Evolutionary conservation across 768 basidiomycete genomes (phyloP).

Genomic region (Leccinum imitatum): DNA sequence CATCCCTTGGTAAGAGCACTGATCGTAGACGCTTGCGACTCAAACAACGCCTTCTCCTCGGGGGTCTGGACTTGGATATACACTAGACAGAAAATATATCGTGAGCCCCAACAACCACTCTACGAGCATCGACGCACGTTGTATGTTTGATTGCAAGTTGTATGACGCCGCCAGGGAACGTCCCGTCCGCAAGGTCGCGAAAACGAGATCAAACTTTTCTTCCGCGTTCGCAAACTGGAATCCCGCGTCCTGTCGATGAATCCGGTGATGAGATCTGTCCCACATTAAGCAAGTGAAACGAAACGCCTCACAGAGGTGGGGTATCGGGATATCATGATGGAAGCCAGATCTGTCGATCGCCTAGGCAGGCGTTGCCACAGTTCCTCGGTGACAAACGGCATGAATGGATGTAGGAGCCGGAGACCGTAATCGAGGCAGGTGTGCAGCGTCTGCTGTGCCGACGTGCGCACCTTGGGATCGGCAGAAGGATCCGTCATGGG

Average conservation of each 20-base stretch:
- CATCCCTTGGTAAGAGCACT: constrained; percentile 85
- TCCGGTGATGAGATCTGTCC: background rate
- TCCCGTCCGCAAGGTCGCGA: constrained; percentile 68
- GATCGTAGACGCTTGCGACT: constrained; percentile 73
- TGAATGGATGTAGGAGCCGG: constrained; percentile 92
- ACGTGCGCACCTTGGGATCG: constrained; percentile 59
- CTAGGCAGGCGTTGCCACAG: constrained; percentile 96
- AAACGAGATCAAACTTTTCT: constrained; percentile 82
- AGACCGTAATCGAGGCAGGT: constrained; percentile 91
- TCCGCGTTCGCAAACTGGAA: constrained; percentile 73
- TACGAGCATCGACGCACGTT: constrained; percentile 7
- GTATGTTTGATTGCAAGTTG: constrained; percentile 78
- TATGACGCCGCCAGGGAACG: constrained; percentile 64
- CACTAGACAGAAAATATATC: constrained; percentile 39
- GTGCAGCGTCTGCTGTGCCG: constrained; percentile 95
- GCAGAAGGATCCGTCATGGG: constrained; percentile 88
- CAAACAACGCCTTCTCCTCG: constrained; percentile 63
- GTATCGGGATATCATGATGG: constrained; percentile 88
- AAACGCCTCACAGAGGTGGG: constrained; percentile 66
- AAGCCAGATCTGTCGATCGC: constrained; percentile 74
- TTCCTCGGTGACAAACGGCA: constrained; percentile 99
- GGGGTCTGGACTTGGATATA: constrained; percentile 71
- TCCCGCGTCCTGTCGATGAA: constrained; percentile 47
- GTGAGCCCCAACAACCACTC: background rate
- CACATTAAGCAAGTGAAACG: background rate